Base-by-base conservation (phyloP, 306 rosid genomes). In the Vicia villosa region DNA sequence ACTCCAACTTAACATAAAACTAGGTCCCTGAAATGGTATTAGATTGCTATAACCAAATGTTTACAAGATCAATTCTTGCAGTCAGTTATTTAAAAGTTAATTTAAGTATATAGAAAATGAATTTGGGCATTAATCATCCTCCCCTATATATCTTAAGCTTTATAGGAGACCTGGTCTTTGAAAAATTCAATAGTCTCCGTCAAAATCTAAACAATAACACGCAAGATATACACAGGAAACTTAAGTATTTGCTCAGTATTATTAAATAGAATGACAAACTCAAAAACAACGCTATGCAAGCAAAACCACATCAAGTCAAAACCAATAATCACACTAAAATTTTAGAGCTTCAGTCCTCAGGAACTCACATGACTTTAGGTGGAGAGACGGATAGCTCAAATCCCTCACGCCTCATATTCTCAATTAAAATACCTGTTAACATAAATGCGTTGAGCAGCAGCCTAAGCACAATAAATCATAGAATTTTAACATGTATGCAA, bases 331-430 rank as follows among this genome's bases (percentile, higher is more conserved):
- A 63, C n/a, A 60, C 12, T 40, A 30, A 68, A 65, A 38, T 19
- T 60, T 50, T 34, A 52, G 38, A 66, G 47, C 66, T 34, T 60
- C 64, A 69, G 73, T 58, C 60, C 70, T 59, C 28, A 9, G 50
- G 70, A 79, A 89, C 95, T 89, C 86, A 94, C 99, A 94, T 91
- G 78, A 94, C 99, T 89, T 84, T 94, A 50, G 97, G 99, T 8
- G 99, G 99, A 52, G 99, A 94, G 38, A 94, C 89, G 26, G 99
- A 94, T 62, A 91, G 74, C 80, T 94, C 99, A 26, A 94, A 94
- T 73, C 97, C 99, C 76, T 94, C 99, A 36, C 97, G 99, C 74
- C 99, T 85, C 99, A 94, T 94, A 77, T 94, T 94, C 89, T 94
- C 97, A 55, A 94, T 94, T 36, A 94, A 84, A 76, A 94, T 91